A percentile compares a stretch with the other conserved stretches of the same genome.
Evolutionary conservation across 192 early-diverging fungal genomes (phyloP).

Genomic region (Coemansia erecta): DNA sequence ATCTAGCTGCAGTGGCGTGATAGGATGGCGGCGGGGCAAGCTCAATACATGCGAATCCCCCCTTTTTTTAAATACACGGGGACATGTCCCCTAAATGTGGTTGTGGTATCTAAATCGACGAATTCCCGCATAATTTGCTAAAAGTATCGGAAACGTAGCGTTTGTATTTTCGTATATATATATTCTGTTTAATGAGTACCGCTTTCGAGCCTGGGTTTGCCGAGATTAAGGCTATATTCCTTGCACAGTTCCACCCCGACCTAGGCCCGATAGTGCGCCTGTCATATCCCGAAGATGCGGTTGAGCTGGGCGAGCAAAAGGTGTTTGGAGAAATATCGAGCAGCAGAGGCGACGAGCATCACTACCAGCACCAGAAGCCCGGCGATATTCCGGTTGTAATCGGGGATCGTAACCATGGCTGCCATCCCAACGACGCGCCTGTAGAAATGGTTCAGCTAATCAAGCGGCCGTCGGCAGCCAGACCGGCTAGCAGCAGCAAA

Average conservation of each 20-base stretch:
- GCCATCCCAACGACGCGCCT: background rate
- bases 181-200: background rate
- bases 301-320: slow-evolving; percentile 26
- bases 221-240: slow-evolving; percentile 41
- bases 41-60: too few species aligned
- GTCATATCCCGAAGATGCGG: slow-evolving; percentile 41
- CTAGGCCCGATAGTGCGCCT: slow-evolving; percentile 42
- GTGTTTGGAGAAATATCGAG: slow-evolving; percentile 9
- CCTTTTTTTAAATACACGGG: too few species aligned
- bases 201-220: slow-evolving; percentile 25
- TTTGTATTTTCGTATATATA: background rate
- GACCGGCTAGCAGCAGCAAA: slow-evolving; percentile 13
- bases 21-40: too few species aligned
- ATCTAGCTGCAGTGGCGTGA: slow-evolving; percentile 29
- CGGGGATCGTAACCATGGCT: background rate
- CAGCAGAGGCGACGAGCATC: slow-evolving; percentile 1
- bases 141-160: background rate
- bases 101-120: too few species aligned
- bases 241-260: slow-evolving; percentile 45
- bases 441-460: slow-evolving; percentile 18
- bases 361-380: slow-evolving; percentile 1
- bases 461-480: slow-evolving; percentile 17
- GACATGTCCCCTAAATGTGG: background rate
- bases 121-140: background rate
- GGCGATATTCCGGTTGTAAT: background rate